Base-by-base conservation (phyloP, 176 grass and related monocot species). In the Cocos nucifera region DNA sequence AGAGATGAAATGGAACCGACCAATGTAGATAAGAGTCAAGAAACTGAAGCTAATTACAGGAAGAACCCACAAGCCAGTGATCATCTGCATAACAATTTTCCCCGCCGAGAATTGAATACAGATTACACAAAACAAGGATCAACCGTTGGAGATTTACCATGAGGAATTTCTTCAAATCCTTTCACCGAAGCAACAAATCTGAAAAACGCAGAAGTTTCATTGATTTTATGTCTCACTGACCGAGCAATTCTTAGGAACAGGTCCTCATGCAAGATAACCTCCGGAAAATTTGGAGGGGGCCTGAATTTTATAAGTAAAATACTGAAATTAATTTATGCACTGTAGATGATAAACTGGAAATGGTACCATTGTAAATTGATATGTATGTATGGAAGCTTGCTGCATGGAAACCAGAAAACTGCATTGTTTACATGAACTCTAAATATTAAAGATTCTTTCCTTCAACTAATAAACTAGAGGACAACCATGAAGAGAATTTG, bases 1-100 rank as follows among this genome's bases (percentile, higher is more conserved):
- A 12, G 9, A 14, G 9, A 44, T 44, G 6, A 9, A 44, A 44
- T 22, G 5, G 8, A 39, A 28, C 77, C 78, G 55, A 96, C 91
- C 75, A 50, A 78, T 87, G 61, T 90, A 96, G 32, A 72, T 70
- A 15, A 96, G 75, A 67, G 83, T 95, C 72, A 96, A 63, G 56
- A 96, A 87, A 53, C 80, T 96, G 80, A 90, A 96, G 51, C 83
- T 83, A 28, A 87, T 71, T 72, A 90, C 69, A 58, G 91, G 90
- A 75, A 90, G 55, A 39, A 90, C 69, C 83, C 83, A 96, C 19
- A 96, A 54, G 30, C 28, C 72, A 22, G 16, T 80, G 77, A 90
- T 29, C 49, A 77, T 71, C 86, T 96, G 86, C 64, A 59, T 56
- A 17, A 56, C 19, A 28, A 29, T 62, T 75, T 14, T 69, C 17